These are phyloP conservation scores for Sclerotinia borealis DNA, from an alignment of 2,329 filamentous ascomycete genomes.

Conservation along the genomic window DNA sequence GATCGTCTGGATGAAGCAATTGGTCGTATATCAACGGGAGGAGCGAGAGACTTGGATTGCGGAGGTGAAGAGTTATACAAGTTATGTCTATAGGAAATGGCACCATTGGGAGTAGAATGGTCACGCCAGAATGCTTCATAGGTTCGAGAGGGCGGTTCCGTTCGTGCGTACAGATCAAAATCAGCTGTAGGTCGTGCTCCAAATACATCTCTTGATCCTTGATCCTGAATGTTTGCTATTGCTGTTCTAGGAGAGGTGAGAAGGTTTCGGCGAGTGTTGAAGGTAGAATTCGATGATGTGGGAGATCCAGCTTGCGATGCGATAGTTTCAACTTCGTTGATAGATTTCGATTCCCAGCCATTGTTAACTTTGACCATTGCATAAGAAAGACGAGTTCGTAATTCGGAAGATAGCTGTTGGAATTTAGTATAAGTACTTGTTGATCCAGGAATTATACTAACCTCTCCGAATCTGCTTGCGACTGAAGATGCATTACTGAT, in stretches of 20 bases:
- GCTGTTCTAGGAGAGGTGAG: constrained; percentile 49
- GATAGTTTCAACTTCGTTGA: constrained; percentile 71
- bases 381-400: constrained; percentile 81
- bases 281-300: constrained; percentile 50
- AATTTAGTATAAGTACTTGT: constrained; percentile 17
- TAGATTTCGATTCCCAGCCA: constrained; percentile 74
- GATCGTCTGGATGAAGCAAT: constrained; percentile 27
- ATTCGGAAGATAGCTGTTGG: constrained; percentile 45
- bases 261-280: constrained; percentile 46
- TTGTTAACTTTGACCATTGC: constrained; percentile 91
- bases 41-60: constrained; percentile 38
- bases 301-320: constrained; percentile 64
- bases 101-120: constrained; percentile 30
- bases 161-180: constrained; percentile 33
- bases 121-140: constrained; percentile 44
- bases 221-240: constrained; percentile 33
- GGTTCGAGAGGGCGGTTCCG: constrained; percentile 30
- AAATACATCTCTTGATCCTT: constrained; percentile 15
- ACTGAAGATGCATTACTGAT: constrained; percentile 55
- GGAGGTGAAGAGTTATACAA: constrained; percentile 36
- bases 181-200: constrained; percentile 20
- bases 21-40: constrained; percentile 35
- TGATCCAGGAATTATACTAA: constrained; percentile 35
- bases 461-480: constrained; percentile 71
- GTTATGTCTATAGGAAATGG: neutral